Percentiles rank a stretch among this genome's conserved stretches.
These are phyloP conservation scores for Dactylonectria macrodidyma DNA, from an alignment of 2,329 filamentous ascomycete genomes.

Conservation along the genomic window DNA sequence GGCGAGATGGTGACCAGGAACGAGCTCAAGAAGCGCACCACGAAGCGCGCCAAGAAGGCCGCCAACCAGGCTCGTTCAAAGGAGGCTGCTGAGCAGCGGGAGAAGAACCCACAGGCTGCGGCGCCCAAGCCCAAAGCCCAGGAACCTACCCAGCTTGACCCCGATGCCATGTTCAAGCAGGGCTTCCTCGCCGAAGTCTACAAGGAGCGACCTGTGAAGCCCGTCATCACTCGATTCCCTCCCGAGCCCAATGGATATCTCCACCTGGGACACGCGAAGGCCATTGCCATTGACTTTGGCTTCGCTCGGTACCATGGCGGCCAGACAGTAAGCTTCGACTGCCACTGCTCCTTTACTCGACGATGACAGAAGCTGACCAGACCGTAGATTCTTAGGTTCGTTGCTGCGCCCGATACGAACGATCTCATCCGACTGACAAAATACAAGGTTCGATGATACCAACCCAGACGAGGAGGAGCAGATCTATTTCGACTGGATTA, in stretches of 20 bases:
- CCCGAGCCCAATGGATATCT: conserved; percentile 94
- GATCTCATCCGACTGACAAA: conserved; percentile 27
- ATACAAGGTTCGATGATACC: conserved; percentile 88
- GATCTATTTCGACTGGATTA: conserved; percentile 89
- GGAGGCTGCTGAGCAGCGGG: conserved; percentile 50
- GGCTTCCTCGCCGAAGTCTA: conserved; percentile 83
- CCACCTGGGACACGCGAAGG: conserved; percentile 95
- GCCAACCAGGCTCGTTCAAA: conserved; percentile 66
- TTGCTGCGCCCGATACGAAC: not conserved
- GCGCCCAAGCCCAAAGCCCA: conserved; percentile 63
- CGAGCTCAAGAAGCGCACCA: conserved; percentile 73
- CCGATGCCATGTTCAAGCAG: conserved; percentile 83
- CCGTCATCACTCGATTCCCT: conserved; percentile 81
- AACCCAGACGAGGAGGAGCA: conserved; percentile 96
- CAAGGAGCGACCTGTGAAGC: conserved; percentile 74
- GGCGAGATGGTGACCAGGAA: conserved; percentile 77
- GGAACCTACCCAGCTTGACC: conserved; percentile 61
- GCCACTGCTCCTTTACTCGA: not conserved
- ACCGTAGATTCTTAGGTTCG: conserved; percentile 50
- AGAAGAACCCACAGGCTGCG: conserved; percentile 47
- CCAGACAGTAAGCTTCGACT: conserved; percentile 55
- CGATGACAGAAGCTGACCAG: conserved; percentile 30
- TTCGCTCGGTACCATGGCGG: conserved; percentile 90
- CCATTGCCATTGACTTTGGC: conserved; percentile 96
- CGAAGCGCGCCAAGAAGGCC: conserved; percentile 72